phyloP scores from a whole-genome alignment of 164 flowering plant species.

The Tetrastigma voinierianum region DNA sequence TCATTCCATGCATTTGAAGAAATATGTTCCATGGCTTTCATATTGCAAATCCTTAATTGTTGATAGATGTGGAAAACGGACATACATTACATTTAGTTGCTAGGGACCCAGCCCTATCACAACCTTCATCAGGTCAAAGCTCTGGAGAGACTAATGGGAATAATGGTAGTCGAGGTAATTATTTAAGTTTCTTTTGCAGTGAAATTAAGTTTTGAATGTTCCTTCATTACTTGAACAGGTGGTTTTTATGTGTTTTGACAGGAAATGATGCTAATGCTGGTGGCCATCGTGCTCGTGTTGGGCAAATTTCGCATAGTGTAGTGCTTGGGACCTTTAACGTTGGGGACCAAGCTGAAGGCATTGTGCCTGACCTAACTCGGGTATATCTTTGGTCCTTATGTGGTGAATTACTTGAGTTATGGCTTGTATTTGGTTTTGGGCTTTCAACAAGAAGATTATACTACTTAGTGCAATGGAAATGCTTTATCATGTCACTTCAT shows the following conservation, averaged over 20 bases:
- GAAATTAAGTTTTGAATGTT: neutral
- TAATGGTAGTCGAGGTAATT: conserved; percentile 44
- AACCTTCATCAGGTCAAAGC: conserved; percentile 42
- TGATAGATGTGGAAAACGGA: conserved; percentile 83
- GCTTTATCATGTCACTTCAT: conserved; percentile 2
- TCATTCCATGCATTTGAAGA: too few species aligned
- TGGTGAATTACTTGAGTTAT: too few species aligned
- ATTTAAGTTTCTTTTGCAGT: conserved; percentile 1
- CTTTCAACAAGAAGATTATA: neutral
- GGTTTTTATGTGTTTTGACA: conserved; percentile 20
- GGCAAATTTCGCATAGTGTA: conserved; percentile 88
- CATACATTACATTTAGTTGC: conserved; percentile 88
- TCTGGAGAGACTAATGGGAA: conserved; percentile 45
- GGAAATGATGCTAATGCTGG: conserved; percentile 60
- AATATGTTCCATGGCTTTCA: neutral
- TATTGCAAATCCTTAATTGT: conserved; percentile 30
- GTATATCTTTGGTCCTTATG: conserved; percentile 32
- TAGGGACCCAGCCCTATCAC: conserved; percentile 73
- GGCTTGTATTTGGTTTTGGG: neutral
- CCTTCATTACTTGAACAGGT: neutral
- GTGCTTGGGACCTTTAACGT: conserved; percentile 86
- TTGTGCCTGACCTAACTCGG: conserved; percentile 69
- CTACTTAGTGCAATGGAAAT: neutral
- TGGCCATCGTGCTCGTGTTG: conserved; percentile 60
- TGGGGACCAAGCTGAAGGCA: conserved; percentile 81